These are phyloP conservation scores for Takashimella tepidaria DNA, from an alignment of 1,284 basidiomycete genomes.

Conservation along the genomic window DNA sequence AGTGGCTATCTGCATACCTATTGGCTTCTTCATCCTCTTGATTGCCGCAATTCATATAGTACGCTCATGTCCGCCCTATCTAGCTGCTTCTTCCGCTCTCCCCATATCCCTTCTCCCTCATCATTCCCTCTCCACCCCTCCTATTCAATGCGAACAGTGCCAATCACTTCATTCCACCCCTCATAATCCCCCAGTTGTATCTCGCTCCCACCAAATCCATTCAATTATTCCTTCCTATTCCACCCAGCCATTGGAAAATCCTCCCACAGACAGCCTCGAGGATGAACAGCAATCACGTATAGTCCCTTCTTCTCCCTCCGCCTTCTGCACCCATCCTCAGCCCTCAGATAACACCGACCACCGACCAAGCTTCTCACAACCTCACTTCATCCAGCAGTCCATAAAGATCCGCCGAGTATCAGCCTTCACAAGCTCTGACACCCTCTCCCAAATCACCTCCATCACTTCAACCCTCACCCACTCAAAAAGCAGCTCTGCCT, in stretches of 20 bases:
- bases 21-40: background rate
- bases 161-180: background rate
- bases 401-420: background rate
- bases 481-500: background rate
- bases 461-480: background rate
- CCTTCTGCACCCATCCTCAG: background rate
- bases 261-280: too few species aligned
- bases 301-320: too few species aligned
- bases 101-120: background rate
- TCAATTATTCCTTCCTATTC: background rate
- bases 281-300: too few species aligned
- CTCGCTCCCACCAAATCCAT: constrained; percentile 1
- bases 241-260: too few species aligned
- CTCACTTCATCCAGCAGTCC: background rate
- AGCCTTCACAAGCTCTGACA: background rate
- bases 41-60: background rate
- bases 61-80: too few species aligned
- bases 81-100: background rate
- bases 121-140: background rate
- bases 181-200: background rate
- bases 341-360: background rate
- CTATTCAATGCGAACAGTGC: background rate
- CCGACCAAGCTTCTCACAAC: background rate
- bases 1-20: background rate
- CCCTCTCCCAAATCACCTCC: background rate